A percentile compares a stretch with the other conserved stretches of the same genome.
phyloP scores from a whole-genome alignment of 192 early-diverging fungal species.

The Entomortierella beljakovae region DNA sequence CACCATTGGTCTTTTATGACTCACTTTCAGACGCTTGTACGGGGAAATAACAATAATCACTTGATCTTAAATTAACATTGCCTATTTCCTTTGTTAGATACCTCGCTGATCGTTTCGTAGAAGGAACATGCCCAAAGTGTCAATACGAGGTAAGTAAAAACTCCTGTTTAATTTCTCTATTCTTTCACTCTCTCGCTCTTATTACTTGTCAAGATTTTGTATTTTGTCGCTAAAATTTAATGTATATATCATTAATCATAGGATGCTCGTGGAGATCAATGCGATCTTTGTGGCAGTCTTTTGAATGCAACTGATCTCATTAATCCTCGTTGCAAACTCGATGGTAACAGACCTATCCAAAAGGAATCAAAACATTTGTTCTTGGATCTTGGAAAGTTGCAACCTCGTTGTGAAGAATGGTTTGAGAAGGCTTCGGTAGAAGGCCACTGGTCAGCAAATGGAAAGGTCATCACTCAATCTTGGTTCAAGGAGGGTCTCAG shows the following conservation, averaged over 20 bases:
- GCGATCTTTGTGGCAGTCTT: slow-evolving; percentile 92
- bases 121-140: slow-evolving; percentile 95
- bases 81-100: slow-evolving; percentile 64
- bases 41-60: too few relatives aligned
- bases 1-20: too few relatives aligned
- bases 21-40: too few relatives aligned
- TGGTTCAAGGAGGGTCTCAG: slow-evolving; percentile 96
- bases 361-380: slow-evolving; percentile 92
- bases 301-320: slow-evolving; percentile 94
- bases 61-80: neutral
- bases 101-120: slow-evolving; percentile 98
- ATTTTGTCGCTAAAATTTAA: too few relatives aligned
- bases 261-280: slow-evolving; percentile 99
- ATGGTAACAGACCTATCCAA: slow-evolving; percentile 82
- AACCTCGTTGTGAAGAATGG: slow-evolving; percentile 82
- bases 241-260: slow-evolving; percentile 9
- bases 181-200: neutral
- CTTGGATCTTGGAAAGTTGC: slow-evolving; percentile 84
- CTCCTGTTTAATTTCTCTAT: too few relatives aligned
- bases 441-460: slow-evolving; percentile 92
- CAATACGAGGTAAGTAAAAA: slow-evolving; percentile 68
- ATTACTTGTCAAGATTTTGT: neutral
- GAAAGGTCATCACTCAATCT: slow-evolving; percentile 85
- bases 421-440: slow-evolving; percentile 73
- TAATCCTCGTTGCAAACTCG: slow-evolving; percentile 95